Percentiles rank a stretch among this genome's conserved stretches.
Conservation (phyloP, 1,284 basidiomycete genomes). For the Cystobasidium slooffiae region DNA sequence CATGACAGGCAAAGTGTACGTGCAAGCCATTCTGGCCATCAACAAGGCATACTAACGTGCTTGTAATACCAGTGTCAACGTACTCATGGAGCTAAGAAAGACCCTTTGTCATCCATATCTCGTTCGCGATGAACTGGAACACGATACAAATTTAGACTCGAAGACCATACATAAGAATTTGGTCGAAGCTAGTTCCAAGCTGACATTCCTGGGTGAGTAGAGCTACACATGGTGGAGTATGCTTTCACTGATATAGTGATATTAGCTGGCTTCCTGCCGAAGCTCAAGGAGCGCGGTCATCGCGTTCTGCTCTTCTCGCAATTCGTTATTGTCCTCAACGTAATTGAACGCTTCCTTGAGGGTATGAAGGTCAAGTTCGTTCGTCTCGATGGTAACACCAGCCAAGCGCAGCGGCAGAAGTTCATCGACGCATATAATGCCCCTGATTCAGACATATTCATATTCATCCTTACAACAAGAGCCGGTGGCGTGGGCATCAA, state of each 20-base stretch:
- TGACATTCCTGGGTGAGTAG: constrained; percentile 51
- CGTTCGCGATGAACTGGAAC: constrained; percentile 78
- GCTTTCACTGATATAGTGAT: constrained; percentile 12
- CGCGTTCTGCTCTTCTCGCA: constrained; percentile 54
- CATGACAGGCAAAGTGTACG: constrained; percentile 53
- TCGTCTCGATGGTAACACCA: constrained; percentile 50
- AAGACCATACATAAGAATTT: constrained; percentile 75
- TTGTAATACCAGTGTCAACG: constrained; percentile 73
- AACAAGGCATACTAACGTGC: no score
- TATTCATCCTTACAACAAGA: constrained; percentile 55
- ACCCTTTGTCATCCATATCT: constrained; percentile 84
- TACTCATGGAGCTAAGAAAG: constrained; percentile 75
- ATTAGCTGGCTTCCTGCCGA: constrained; percentile 54
- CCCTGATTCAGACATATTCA: constrained; percentile 68
- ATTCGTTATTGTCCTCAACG: constrained; percentile 56
- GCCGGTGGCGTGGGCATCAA: constrained; percentile 58
- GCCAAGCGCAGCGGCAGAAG: constrained; percentile 39
- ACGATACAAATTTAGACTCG: constrained; percentile 64
- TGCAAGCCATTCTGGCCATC: no score
- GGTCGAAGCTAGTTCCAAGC: constrained; percentile 81
- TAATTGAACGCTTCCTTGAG: constrained; percentile 56
- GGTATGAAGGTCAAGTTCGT: constrained; percentile 55
- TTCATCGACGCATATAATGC: constrained; percentile 89
- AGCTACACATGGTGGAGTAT: neutral
- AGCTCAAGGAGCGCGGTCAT: constrained; percentile 55